phyloP scores from a whole-genome alignment of 106 monocot species.

The Allium fistulosum region DNA sequence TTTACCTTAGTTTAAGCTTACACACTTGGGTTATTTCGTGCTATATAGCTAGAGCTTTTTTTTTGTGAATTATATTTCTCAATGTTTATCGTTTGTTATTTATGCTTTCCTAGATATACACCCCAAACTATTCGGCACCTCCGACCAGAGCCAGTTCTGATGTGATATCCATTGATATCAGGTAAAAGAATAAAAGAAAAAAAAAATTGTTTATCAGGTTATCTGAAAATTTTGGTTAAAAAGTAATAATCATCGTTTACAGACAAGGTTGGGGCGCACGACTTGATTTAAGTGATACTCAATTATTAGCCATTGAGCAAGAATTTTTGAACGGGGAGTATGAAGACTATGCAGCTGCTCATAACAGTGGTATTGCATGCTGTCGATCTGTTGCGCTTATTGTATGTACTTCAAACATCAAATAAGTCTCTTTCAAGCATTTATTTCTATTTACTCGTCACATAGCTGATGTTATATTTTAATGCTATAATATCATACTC shows the following conservation, averaged over 20 bases:
- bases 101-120: slow-evolving; percentile 41
- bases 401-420: slow-evolving; percentile 29
- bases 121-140: slow-evolving; percentile 71
- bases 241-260: not conserved
- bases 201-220: not conserved
- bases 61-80: no score
- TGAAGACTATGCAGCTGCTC: slow-evolving; percentile 57
- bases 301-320: slow-evolving; percentile 76
- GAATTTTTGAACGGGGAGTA: slow-evolving; percentile 71
- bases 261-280: slow-evolving; percentile 71
- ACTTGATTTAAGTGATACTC: slow-evolving; percentile 63
- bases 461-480: not conserved
- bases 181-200: slow-evolving; percentile 49
- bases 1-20: no score
- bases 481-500: not conserved
- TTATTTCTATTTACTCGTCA: not conserved
- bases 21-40: no score
- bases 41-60: no score
- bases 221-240: not conserved
- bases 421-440: not conserved
- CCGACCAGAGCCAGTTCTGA: slow-evolving; percentile 39
- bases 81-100: no score
- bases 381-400: slow-evolving; percentile 67
- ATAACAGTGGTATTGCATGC: slow-evolving; percentile 54
- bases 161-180: slow-evolving; percentile 75